phyloP scores from a whole-genome alignment of 441 rosid species.

The Adansonia grandidieri region DNA sequence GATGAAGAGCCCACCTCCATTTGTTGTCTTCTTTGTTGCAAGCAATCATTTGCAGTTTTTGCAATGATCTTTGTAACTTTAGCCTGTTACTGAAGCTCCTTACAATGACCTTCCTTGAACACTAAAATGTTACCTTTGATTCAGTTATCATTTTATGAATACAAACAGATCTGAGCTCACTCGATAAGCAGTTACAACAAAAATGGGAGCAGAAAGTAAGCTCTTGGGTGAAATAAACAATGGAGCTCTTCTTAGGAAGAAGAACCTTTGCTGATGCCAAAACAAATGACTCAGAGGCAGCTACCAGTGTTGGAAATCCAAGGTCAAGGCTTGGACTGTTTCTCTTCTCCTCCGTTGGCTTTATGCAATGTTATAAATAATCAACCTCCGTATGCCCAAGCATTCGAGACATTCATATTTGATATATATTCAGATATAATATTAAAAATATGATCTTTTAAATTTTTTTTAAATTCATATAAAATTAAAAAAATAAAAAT shows the following conservation, averaged over 20 bases:
- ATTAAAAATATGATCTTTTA: no score
- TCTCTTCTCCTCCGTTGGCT: not conserved
- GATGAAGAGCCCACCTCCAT: slow-evolving; percentile 38
- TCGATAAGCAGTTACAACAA: not conserved
- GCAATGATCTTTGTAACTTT: not conserved
- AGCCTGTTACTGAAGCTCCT: slow-evolving; percentile 15
- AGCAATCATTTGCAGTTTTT: slow-evolving; percentile 34
- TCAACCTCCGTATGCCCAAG: no score
- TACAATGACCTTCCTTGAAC: slow-evolving; percentile 18
- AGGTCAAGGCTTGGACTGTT: slow-evolving; percentile 15
- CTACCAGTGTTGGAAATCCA: slow-evolving; percentile 9
- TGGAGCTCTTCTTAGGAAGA: slow-evolving; percentile 1
- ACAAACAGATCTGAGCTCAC: not conserved
- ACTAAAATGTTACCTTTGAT: not conserved
- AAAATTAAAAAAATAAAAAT: no score
- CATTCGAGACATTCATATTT: no score
- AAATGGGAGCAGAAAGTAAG: slow-evolving; percentile 8
- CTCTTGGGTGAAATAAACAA: not conserved
- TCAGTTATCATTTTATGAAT: not conserved
- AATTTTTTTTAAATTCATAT: no score
- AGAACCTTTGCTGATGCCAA: slow-evolving; percentile 17
- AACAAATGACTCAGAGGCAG: not conserved
- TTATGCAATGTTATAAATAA: no score
- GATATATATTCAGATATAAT: no score
- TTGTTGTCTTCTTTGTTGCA: slow-evolving; percentile 34